These are phyloP conservation scores for Aspergillus oerlinghausenensis DNA, from an alignment of 2,329 filamentous ascomycete species.

Conservation along the genomic window DNA sequence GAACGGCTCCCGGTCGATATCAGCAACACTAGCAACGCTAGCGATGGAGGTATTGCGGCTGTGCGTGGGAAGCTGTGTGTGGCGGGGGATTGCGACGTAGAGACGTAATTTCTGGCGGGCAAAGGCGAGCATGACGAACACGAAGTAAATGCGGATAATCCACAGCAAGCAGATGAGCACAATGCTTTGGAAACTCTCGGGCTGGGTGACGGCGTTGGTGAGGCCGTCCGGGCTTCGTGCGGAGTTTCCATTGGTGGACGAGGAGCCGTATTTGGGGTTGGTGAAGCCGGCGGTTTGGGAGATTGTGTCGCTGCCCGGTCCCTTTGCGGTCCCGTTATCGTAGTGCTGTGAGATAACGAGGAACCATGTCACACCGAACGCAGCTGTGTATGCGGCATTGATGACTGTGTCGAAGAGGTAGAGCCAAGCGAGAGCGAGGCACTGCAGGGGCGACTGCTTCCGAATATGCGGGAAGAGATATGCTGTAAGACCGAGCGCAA, in stretches of 20 bases:
- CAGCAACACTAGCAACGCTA: constrained; percentile 44
- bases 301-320: constrained; percentile 54
- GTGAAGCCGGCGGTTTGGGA: constrained; percentile 63
- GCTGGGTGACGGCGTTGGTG: constrained; percentile 61
- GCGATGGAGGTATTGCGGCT: constrained; percentile 43
- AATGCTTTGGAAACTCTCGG: constrained; percentile 70
- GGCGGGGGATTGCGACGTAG: constrained; percentile 43
- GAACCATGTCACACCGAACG: constrained; percentile 85
- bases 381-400: constrained; percentile 75
- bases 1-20: constrained; percentile 63
- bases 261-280: constrained; percentile 57
- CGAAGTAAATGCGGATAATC: constrained; percentile 74
- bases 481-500: constrained; percentile 62
- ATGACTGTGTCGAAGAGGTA: constrained; percentile 78
- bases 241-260: constrained; percentile 49
- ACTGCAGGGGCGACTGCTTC: constrained; percentile 71
- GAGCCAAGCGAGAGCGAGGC: constrained; percentile 75
- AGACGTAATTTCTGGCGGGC: constrained; percentile 70
- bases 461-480: constrained; percentile 76
- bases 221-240: constrained; percentile 42
- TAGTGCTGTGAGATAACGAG: constrained; percentile 61
- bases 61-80: constrained; percentile 37
- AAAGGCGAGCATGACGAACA: constrained; percentile 76
- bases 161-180: constrained; percentile 70
- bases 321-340: constrained; percentile 40